Percentiles rank a stretch among this genome's conserved stretches.
These are phyloP conservation scores for Lepiota venenata DNA, from an alignment of 768 basidiomycete genomes.

Conservation along the genomic window DNA sequence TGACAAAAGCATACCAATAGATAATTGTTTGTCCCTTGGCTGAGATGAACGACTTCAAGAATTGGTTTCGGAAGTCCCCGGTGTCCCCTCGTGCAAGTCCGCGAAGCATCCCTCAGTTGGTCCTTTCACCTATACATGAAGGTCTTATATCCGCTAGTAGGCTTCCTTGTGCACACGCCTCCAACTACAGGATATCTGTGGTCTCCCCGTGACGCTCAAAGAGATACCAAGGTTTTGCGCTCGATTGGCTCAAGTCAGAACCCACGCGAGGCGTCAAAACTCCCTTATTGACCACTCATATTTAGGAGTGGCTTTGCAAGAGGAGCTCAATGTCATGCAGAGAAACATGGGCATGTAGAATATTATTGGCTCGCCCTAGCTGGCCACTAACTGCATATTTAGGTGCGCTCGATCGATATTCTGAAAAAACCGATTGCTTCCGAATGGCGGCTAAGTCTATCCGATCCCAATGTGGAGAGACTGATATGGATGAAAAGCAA, in stretches of 20 bases:
- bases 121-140: background rate
- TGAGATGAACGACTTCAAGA: no score
- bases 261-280: background rate
- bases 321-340: slow-evolving; percentile 2
- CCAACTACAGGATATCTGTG: background rate
- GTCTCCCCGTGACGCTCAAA: slow-evolving; percentile 3
- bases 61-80: no score
- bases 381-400: background rate
- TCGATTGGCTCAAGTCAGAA: no score
- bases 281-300: background rate
- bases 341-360: slow-evolving; percentile 1
- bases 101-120: background rate
- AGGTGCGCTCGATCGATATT: slow-evolving; percentile 37
- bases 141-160: background rate
- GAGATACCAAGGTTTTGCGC: background rate
- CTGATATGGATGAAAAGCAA: slow-evolving; percentile 55
- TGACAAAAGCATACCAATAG: no score
- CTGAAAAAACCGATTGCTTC: slow-evolving; percentile 58
- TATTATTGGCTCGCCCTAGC: background rate
- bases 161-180: background rate
- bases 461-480: slow-evolving; percentile 48
- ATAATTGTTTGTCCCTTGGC: no score
- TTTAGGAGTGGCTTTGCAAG: background rate
- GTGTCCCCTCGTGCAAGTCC: no score
- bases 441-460: slow-evolving; percentile 43